Base-by-base conservation (phyloP, 164 flowering plant species). In the Nymphaea colorata region DNA sequence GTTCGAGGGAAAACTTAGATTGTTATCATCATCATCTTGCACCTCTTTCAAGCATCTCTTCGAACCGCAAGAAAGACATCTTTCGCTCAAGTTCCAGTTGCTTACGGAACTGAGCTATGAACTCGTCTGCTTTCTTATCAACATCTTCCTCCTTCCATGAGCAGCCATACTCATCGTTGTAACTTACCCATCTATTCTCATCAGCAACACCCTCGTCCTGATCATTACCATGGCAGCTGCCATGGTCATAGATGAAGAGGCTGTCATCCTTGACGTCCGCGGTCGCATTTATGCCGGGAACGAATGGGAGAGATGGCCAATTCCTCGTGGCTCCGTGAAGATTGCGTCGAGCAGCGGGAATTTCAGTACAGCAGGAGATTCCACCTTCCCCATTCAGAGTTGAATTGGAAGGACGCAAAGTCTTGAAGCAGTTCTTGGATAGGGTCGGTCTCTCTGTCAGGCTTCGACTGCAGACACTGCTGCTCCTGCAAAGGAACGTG, bases 21-120 rank as follows among this genome's bases (percentile, higher is more conserved):
- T 25, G 36, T 1, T 25, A 25, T 25, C 36, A 25, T n/a, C n/a
- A n/a, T 25, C 36, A 25, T 25, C 36, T 25, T 25, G 36, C 36
- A 25, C 36, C 36, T 25, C 36, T 25, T 25, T 25, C 36, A 25
- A 25, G 67, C 75, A 62, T 79, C 73, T 83, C 81, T 45, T 70
- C 69, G 78, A 79, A 83, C 64, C 81, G 72, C 42, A 79, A 64
- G 73, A 71, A 80, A 0, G 93, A 86, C 5, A 81, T 73, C 80
- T 90, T 90, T 64, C 89, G 79, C 65, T 90, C 92, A 73, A 85
- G 42, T 73, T 79, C 88, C 75, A 88, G 81, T 67, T 90, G 85
- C 76, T 78, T 69, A 62, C 84, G 83, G 76, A 90, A 90, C 42
- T 78, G 78, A 3, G 82, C 85, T 25, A 90, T 90, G 69, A 90